Percentiles rank a stretch among this genome's conserved stretches.
Conservation (phyloP, 2,329 filamentous ascomycete species). For the Paraconiothyrium brasiliense region DNA sequence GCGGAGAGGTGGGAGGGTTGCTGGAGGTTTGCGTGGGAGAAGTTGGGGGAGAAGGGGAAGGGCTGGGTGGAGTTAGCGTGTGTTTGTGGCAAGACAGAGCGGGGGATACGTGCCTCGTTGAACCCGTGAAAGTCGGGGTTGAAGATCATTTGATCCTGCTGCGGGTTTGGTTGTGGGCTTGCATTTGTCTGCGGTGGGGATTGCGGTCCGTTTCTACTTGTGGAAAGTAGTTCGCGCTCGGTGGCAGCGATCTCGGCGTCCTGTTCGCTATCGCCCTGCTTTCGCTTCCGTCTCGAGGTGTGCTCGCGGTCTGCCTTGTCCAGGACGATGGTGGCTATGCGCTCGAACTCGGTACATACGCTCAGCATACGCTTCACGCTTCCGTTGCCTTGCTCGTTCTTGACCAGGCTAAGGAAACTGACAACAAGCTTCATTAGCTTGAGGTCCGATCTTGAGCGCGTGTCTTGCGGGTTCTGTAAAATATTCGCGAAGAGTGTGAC, state of each 20-base stretch:
- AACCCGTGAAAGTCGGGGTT: conserved; percentile 49
- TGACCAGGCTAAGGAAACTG: conserved; percentile 87
- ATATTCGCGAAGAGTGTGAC: conserved; percentile 97
- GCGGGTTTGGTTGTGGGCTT: conserved; percentile 27
- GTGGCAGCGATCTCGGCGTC: conserved; percentile 50
- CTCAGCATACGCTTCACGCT: conserved; percentile 93
- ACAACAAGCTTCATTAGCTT: conserved; percentile 93
- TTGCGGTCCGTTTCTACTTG: conserved; percentile 36
- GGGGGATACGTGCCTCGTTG: conserved; percentile 42
- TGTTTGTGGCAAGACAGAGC: not conserved
- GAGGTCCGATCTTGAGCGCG: conserved; percentile 85
- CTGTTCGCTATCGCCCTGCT: conserved; percentile 68
- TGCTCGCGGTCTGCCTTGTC: conserved; percentile 91
- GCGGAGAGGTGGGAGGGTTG: conserved; percentile 31
- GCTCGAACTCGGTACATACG: conserved; percentile 94
- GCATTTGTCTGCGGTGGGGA: conserved; percentile 36
- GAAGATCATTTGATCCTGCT: conserved; percentile 35
- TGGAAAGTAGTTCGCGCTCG: conserved; percentile 46
- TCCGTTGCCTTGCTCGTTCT: conserved; percentile 87
- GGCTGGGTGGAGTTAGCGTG: conserved; percentile 38
- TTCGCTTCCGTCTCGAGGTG: conserved; percentile 82
- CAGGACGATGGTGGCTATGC: conserved; percentile 88
- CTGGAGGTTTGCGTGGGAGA: conserved; percentile 50
- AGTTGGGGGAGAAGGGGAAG: conserved; percentile 52
- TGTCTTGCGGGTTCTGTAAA: conserved; percentile 91